phyloP scores from a whole-genome alignment of 495 filamentous ascomycete species.

The Aspergillus taichungensis region DNA sequence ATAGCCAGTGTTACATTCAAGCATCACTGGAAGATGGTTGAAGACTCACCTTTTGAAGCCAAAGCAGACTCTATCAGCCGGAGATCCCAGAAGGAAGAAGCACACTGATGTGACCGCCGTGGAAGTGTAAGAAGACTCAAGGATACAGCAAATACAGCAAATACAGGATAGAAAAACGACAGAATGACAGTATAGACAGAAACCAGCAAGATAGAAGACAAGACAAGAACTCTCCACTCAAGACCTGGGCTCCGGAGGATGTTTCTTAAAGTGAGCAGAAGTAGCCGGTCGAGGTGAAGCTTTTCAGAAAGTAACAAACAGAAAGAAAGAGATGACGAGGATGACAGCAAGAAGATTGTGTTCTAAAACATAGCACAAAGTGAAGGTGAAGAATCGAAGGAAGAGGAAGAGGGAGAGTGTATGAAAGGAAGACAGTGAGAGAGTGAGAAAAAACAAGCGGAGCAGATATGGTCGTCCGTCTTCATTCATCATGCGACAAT shows the following conservation, averaged over 20 bases:
- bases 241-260: too few relatives aligned
- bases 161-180: not conserved
- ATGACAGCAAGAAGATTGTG: not conserved
- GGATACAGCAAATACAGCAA: not conserved
- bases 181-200: not conserved
- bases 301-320: not conserved
- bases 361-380: not conserved
- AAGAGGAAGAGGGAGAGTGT: constrained; percentile 1
- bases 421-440: not conserved
- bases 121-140: not conserved
- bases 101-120: not conserved
- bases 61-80: too few relatives aligned
- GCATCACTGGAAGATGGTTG: too few relatives aligned
- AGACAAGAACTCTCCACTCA: too few relatives aligned
- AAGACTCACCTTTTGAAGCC: too few relatives aligned
- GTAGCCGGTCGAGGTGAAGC: not conserved
- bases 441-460: not conserved
- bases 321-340: not conserved
- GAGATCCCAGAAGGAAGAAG: not conserved
- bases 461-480: not conserved
- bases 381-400: not conserved
- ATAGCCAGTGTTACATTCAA: too few relatives aligned
- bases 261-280: not conserved
- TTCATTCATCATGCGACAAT: too few relatives aligned
- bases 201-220: not conserved